phyloP scores from a whole-genome alignment of 257 asterid genomes.

The Lithospermum erythrorhizon region DNA sequence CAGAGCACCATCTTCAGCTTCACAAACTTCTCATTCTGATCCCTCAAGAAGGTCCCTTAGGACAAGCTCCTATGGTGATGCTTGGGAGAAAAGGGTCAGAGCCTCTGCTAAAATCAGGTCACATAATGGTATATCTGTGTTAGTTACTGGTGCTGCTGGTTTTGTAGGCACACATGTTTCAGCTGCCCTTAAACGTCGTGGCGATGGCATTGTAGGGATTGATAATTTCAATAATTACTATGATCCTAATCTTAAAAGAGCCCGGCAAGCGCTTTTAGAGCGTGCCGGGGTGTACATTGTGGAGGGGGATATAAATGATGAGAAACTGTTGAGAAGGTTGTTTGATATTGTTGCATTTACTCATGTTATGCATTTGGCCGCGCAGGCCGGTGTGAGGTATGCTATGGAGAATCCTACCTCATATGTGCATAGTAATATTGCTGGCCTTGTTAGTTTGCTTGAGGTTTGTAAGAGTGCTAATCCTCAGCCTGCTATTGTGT shows the following conservation, averaged over 20 bases:
- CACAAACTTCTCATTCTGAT: conserved; percentile 48
- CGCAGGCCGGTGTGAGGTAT: conserved; percentile 91
- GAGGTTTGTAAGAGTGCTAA: conserved; percentile 76
- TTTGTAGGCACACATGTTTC: conserved; percentile 97
- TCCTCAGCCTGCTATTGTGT: conserved; percentile 92
- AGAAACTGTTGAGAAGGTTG: conserved; percentile 47
- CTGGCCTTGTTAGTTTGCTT: conserved; percentile 72
- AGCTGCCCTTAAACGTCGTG: conserved; percentile 85
- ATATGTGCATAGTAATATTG: conserved; percentile 90
- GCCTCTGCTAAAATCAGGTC: conserved; percentile 80
- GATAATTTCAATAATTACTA: conserved; percentile 81
- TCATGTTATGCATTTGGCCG: conserved; percentile 97
- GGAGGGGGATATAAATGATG: conserved; percentile 86
- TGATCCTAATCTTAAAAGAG: conserved; percentile 69
- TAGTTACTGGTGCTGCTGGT: conserved; percentile 96
- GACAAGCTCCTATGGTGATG: conserved; percentile 52
- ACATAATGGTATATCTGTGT: conserved; percentile 70
- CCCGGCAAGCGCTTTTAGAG: conserved; percentile 64
- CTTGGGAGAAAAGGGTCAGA: conserved; percentile 53
- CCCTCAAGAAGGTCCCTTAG: conserved; percentile 77
- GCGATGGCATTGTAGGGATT: conserved; percentile 87
- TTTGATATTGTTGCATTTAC: conserved; percentile 71
- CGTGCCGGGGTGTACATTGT: conserved; percentile 81
- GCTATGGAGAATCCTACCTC: conserved; percentile 99
- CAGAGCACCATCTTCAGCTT: conserved; percentile 58